phyloP scores from a whole-genome alignment of 257 asterid species.

The Forsythia suspensa region DNA sequence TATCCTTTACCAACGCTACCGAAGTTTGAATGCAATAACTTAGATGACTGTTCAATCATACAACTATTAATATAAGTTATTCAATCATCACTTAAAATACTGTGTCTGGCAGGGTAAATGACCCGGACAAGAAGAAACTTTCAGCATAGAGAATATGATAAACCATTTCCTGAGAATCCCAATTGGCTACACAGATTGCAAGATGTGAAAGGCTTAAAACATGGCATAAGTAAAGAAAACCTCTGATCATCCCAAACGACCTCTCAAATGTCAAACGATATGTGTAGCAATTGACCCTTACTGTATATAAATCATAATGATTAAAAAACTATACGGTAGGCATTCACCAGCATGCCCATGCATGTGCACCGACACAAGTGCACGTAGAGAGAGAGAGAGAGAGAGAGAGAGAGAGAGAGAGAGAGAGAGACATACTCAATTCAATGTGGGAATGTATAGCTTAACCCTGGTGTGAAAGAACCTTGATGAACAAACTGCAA shows the following conservation, averaged over 20 bases:
- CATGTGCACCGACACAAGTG: background rate
- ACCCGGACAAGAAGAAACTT: background rate
- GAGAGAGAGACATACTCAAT: slow-evolving; percentile 36
- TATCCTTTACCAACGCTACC: background rate
- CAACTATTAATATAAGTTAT: background rate
- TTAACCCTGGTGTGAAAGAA: slow-evolving; percentile 48
- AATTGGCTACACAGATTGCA: background rate
- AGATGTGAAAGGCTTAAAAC: background rate
- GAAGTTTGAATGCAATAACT: background rate
- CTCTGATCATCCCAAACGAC: background rate
- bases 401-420: background rate
- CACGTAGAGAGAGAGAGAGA: background rate
- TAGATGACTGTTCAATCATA: background rate
- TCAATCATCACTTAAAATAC: background rate
- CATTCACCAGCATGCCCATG: background rate
- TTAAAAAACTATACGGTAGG: background rate
- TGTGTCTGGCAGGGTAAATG: background rate
- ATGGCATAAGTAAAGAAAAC: background rate
- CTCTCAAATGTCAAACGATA: background rate
- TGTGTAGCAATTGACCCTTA: background rate
- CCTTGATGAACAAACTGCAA: slow-evolving; percentile 65
- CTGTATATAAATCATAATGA: background rate
- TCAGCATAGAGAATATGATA: background rate
- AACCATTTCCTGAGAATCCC: background rate
- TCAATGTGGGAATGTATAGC: slow-evolving; percentile 56